These are phyloP conservation scores for Schizothecium vesticola DNA, from an alignment of 495 filamentous ascomycete species.

Conservation along the genomic window DNA sequence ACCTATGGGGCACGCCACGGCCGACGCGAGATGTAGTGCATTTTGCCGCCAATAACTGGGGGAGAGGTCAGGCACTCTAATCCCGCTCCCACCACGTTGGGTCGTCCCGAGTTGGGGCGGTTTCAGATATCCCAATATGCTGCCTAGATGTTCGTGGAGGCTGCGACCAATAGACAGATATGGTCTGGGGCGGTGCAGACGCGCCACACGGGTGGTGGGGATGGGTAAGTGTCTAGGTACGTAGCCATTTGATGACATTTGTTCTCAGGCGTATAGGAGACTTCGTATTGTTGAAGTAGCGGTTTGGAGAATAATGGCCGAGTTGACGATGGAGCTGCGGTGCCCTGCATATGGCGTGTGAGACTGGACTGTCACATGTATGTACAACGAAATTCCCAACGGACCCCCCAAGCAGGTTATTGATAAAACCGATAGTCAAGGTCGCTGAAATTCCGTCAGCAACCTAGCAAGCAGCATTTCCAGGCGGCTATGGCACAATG, in stretches of 20 bases:
- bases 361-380: too few relatives aligned
- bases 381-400: too few relatives aligned
- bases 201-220: not conserved
- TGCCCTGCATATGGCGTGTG: too few relatives aligned
- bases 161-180: not conserved
- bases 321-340: too few relatives aligned
- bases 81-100: conserved; percentile 4
- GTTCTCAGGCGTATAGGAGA: not conserved
- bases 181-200: not conserved
- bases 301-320: too few relatives aligned
- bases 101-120: not conserved
- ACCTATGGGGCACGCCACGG: conserved; percentile 5
- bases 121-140: not conserved
- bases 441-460: too few relatives aligned
- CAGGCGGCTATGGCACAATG: too few relatives aligned
- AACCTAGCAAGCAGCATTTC: too few relatives aligned
- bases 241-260: conserved; percentile 1
- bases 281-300: not conserved
- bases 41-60: conserved; percentile 5
- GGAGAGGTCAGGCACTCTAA: not conserved
- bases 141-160: not conserved
- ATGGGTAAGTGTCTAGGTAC: not conserved
- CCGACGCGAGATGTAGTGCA: not conserved
- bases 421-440: too few relatives aligned
- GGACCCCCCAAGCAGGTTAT: too few relatives aligned